A percentile compares a stretch with the other conserved stretches of the same genome.
phyloP scores from a whole-genome alignment of 2,329 filamentous ascomycete genomes.

The Phialophora tarda region DNA sequence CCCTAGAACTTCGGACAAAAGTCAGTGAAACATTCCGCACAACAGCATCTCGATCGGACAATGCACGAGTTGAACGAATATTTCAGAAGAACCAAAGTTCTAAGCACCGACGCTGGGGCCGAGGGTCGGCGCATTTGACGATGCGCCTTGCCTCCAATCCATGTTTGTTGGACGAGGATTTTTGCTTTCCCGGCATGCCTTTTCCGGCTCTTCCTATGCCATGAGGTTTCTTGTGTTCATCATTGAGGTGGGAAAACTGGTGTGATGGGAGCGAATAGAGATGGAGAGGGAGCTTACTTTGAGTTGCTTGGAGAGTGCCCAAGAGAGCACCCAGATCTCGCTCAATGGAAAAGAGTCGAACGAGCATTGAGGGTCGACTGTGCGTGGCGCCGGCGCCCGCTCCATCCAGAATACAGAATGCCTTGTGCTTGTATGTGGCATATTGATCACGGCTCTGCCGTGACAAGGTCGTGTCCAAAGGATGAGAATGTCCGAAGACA shows the following conservation, averaged over 20 bases:
- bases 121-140: conserved; percentile 38
- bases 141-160: conserved; percentile 25
- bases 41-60: not conserved
- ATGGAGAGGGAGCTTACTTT: not conserved
- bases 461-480: not conserved
- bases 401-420: not conserved
- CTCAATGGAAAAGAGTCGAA: not conserved
- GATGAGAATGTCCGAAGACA: not conserved
- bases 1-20: conserved; percentile 1
- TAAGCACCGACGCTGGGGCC: conserved; percentile 40
- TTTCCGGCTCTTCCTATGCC: conserved; percentile 44
- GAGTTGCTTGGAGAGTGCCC: not conserved
- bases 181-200: conserved; percentile 34
- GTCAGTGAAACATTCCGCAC: not conserved
- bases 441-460: not conserved
- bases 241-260: conserved; percentile 24
- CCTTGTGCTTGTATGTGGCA: not conserved
- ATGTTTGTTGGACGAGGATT: conserved; percentile 1
- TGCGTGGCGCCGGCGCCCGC: no score
- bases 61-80: conserved; percentile 7
- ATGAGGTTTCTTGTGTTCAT: conserved; percentile 40
- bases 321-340: not conserved
- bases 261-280: not conserved
- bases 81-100: conserved; percentile 40
- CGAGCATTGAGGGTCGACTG: not conserved